A percentile compares a stretch with the other conserved stretches of the same genome.
Evolutionary conservation across 2,329 filamentous ascomycete species (phyloP).

Genomic region (Nemania abortiva): DNA sequence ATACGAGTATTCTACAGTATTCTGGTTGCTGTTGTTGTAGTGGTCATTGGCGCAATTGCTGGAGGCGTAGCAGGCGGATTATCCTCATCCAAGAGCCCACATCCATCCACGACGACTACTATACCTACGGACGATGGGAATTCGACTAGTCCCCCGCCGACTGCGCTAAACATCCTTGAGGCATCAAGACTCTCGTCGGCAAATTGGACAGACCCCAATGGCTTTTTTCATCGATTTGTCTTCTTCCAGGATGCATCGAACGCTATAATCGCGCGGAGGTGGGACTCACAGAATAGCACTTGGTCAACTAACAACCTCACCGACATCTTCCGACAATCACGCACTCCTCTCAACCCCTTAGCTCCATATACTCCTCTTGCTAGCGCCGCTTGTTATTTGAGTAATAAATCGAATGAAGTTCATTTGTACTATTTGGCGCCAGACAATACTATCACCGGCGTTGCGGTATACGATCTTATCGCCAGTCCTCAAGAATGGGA

Average conservation of each 20-base stretch:
- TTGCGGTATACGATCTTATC: conserved; percentile 38
- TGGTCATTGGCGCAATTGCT: conserved; percentile 39
- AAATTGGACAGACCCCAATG: conserved; percentile 46
- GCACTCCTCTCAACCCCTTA: conserved; percentile 39
- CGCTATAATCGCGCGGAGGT: conserved; percentile 44
- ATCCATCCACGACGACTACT: not conserved
- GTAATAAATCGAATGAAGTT: conserved; percentile 33
- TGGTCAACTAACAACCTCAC: conserved; percentile 48
- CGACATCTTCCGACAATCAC: conserved; percentile 40
- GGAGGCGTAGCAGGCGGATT: conserved; percentile 34
- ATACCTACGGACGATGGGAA: conserved; percentile 4
- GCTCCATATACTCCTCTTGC: conserved; percentile 44
- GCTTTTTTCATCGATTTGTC: conserved; percentile 40
- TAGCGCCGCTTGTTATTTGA: conserved; percentile 40
- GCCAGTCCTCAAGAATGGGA: conserved; percentile 41
- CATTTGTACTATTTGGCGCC: conserved; percentile 44
- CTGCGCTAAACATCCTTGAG: conserved; percentile 23
- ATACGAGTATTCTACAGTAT: conserved; percentile 39
- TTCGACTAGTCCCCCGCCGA: not conserved
- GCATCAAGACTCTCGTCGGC: conserved; percentile 44
- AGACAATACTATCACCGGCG: conserved; percentile 40
- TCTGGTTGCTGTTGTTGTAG: conserved; percentile 19
- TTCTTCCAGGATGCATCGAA: conserved; percentile 47
- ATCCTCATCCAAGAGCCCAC: not conserved
- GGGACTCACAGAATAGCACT: conserved; percentile 45